A percentile compares a stretch with the other conserved stretches of the same genome.
These are phyloP conservation scores for Zymoseptoria crescenta DNA, from an alignment of 2,329 filamentous ascomycete genomes.

Conservation along the genomic window DNA sequence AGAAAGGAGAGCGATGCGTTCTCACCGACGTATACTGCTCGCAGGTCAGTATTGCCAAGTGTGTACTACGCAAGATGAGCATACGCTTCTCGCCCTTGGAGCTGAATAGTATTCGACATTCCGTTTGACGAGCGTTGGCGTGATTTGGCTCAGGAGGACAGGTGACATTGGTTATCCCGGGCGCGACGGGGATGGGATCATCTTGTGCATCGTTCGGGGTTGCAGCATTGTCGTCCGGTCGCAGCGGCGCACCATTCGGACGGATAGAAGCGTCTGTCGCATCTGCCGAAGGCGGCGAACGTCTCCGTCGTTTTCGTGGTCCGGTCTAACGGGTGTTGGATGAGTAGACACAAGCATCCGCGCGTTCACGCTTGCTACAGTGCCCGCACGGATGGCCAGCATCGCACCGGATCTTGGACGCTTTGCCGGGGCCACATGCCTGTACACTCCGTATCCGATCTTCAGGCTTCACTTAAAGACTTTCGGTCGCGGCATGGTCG, in stretches of 20 bases:
- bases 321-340: slow-evolving; percentile 6
- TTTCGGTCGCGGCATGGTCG: slow-evolving; percentile 16
- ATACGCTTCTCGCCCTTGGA: slow-evolving; percentile 46
- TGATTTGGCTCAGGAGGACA: slow-evolving; percentile 13
- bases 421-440: slow-evolving; percentile 19
- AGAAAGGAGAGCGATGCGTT: slow-evolving; percentile 50
- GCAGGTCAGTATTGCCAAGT: neutral
- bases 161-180: slow-evolving; percentile 10
- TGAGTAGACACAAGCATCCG: slow-evolving; percentile 13
- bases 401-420: slow-evolving; percentile 19
- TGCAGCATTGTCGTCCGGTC: neutral
- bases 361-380: slow-evolving; percentile 15
- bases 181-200: neutral
- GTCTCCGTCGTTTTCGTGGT: slow-evolving; percentile 15
- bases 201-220: neutral
- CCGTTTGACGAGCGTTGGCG: slow-evolving; percentile 9
- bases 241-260: neutral
- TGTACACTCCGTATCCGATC: slow-evolving; percentile 13
- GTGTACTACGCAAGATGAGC: neutral
- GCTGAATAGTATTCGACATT: slow-evolving; percentile 43
- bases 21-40: slow-evolving; percentile 43
- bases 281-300: slow-evolving; percentile 5
- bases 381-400: slow-evolving; percentile 16
- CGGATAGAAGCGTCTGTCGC: slow-evolving; percentile 1
- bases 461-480: slow-evolving; percentile 12